These are phyloP conservation scores for Parmales sp. DNA, from an alignment of 108 stramenopile species.

Conservation along the genomic window DNA sequence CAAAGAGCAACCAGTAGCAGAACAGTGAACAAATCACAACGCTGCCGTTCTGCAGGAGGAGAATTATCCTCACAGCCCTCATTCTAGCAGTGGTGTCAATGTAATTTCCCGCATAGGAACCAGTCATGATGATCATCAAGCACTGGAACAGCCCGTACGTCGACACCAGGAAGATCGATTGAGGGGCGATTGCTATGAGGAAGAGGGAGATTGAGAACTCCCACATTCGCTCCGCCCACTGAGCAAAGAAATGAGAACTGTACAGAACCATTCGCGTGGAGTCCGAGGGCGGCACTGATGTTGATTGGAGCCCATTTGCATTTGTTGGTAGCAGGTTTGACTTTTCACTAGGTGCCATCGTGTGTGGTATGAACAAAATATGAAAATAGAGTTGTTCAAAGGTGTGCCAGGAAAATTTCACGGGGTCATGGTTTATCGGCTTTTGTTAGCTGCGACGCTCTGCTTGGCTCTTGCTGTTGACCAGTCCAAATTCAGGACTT, in stretches of 20 bases:
- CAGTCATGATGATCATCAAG: background rate
- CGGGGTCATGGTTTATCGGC: no score
- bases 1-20: background rate
- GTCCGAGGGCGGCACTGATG: no score
- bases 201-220: slow-evolving; percentile 9
- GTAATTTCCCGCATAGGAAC: background rate
- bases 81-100: background rate
- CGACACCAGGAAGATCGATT: background rate
- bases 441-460: no score
- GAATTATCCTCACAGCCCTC: background rate
- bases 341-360: no score
- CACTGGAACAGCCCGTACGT: slow-evolving; percentile 5
- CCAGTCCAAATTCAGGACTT: slow-evolving; percentile 92
- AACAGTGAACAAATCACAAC: background rate
- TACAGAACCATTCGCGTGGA: background rate
- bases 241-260: background rate
- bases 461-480: slow-evolving; percentile 72
- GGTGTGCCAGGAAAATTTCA: no score
- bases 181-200: background rate
- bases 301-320: no score
- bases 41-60: slow-evolving; percentile 3
- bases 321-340: no score
- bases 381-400: no score
- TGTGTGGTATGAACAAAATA: no score
- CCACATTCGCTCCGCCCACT: slow-evolving; percentile 8